phyloP scores from a whole-genome alignment of 164 flowering plant genomes.

The Taxillus chinensis region DNA sequence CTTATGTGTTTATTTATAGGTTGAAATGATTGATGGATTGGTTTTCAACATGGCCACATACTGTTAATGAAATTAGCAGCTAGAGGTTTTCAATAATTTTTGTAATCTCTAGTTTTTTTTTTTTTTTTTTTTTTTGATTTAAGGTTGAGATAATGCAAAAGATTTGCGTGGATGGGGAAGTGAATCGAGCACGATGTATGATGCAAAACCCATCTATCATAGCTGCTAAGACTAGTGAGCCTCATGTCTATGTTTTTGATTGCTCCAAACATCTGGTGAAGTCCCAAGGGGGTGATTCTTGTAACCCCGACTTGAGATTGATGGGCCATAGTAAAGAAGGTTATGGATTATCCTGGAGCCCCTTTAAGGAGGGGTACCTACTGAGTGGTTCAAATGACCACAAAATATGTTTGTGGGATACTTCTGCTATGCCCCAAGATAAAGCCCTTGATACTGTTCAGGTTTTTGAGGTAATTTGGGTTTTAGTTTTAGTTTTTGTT shows the following conservation, averaged over 20 bases:
- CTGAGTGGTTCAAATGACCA: conserved; percentile 83
- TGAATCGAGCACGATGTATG: conserved; percentile 81
- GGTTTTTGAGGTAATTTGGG: conserved; percentile 48
- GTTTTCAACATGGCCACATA: too few species aligned
- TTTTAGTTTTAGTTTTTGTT: background rate
- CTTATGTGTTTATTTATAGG: too few species aligned
- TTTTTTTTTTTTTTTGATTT: too few species aligned
- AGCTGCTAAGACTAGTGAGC: conserved; percentile 71
- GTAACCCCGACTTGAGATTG: conserved; percentile 66
- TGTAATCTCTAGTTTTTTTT: too few species aligned
- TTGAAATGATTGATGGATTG: too few species aligned
- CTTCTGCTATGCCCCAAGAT: conserved; percentile 36
- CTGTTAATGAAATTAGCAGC: too few species aligned
- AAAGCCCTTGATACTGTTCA: conserved; percentile 48
- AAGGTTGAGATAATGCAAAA: conserved; percentile 63
- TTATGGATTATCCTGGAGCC: conserved; percentile 90
- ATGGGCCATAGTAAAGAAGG: conserved; percentile 89
- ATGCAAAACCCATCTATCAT: conserved; percentile 57
- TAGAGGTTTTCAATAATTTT: too few species aligned
- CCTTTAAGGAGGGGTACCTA: conserved; percentile 63
- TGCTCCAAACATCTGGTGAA: conserved; percentile 30
- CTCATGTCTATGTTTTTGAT: conserved; percentile 69
- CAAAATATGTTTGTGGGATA: conserved; percentile 86
- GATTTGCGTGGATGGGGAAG: conserved; percentile 79
- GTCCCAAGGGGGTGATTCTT: conserved; percentile 22